A percentile compares a stretch with the other conserved stretches of the same genome.
phyloP scores from a whole-genome alignment of 306 rosid genomes.

The Ochetophila trinervis region DNA sequence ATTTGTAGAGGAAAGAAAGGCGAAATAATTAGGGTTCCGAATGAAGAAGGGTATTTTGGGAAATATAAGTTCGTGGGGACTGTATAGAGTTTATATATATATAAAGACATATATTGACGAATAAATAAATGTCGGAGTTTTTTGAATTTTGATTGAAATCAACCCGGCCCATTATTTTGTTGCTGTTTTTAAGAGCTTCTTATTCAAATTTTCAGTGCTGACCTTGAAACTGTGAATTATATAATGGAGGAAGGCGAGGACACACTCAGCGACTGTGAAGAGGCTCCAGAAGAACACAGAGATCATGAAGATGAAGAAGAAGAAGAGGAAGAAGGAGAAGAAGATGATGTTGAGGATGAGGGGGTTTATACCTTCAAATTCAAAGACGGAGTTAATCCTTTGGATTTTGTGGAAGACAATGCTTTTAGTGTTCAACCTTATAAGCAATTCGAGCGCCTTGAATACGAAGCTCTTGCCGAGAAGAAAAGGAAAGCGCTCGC shows the following conservation, averaged over 20 bases:
- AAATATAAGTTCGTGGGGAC: too few species aligned
- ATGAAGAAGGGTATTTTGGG: too few species aligned
- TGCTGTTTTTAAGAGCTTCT: too few species aligned
- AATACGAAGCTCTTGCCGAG: conserved; percentile 64
- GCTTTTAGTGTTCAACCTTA: conserved; percentile 47
- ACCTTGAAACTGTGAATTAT: not conserved
- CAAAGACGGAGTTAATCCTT: conserved; percentile 53
- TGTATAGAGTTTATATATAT: too few species aligned
- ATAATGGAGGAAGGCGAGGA: conserved; percentile 8
- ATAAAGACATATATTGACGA: too few species aligned
- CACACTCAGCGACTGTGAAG: conserved; percentile 5
- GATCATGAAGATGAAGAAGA: conserved; percentile 9
- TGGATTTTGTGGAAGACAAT: conserved; percentile 53
- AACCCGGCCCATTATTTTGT: too few species aligned
- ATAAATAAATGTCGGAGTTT: too few species aligned
- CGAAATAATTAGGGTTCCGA: too few species aligned
- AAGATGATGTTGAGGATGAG: conserved; percentile 35
- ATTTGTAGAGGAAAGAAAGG: too few species aligned
- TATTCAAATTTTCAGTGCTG: too few species aligned
- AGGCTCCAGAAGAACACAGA: conserved; percentile 13
- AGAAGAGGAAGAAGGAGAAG: conserved; percentile 37
- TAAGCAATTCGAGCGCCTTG: conserved; percentile 58
- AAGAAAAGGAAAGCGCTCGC: conserved; percentile 58
- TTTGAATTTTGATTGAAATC: too few species aligned
- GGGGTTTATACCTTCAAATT: conserved; percentile 58